These are phyloP conservation scores for Hyphodiscus sp. DNA, from an alignment of 2,329 filamentous ascomycete species.

Conservation along the genomic window DNA sequence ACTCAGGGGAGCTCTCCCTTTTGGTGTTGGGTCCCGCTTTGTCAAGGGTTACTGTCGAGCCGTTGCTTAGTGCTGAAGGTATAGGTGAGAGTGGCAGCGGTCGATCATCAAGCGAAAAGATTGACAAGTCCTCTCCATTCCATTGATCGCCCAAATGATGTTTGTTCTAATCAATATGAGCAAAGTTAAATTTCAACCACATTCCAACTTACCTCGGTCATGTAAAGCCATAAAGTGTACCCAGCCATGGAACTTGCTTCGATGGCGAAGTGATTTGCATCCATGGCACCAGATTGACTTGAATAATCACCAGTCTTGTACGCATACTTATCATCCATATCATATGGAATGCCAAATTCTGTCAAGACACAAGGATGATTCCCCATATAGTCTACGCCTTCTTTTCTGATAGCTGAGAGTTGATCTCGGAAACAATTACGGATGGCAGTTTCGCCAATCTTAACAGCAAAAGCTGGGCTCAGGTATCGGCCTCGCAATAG, in stretches of 20 bases:
- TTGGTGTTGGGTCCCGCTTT: constrained; percentile 33
- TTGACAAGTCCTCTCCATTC: constrained; percentile 96
- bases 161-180: constrained; percentile 54
- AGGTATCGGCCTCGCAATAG: constrained; percentile 83
- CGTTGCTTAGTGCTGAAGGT: constrained; percentile 37
- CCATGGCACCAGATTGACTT: constrained; percentile 85
- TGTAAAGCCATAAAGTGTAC: constrained; percentile 86
- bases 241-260: constrained; percentile 81
- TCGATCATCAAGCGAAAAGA: constrained; percentile 79
- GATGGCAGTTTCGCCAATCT: constrained; percentile 88
- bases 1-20: constrained; percentile 43
- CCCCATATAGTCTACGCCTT: constrained; percentile 84
- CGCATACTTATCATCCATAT: constrained; percentile 95
- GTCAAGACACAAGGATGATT: constrained; percentile 84
- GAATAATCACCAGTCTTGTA: constrained; percentile 95
- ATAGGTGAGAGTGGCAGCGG: constrained; percentile 46
- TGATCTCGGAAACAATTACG: constrained; percentile 90
- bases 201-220: constrained; percentile 50
- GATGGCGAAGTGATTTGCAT: constrained; percentile 90
- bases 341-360: constrained; percentile 96
- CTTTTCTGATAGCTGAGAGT: constrained; percentile 71
- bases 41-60: constrained; percentile 42
- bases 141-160: constrained; percentile 88
- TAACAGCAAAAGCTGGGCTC: constrained; percentile 85
- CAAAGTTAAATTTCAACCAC: neutral